Conservation (phyloP, 768 basidiomycete species). For the Termitomyces sp. region DNA sequence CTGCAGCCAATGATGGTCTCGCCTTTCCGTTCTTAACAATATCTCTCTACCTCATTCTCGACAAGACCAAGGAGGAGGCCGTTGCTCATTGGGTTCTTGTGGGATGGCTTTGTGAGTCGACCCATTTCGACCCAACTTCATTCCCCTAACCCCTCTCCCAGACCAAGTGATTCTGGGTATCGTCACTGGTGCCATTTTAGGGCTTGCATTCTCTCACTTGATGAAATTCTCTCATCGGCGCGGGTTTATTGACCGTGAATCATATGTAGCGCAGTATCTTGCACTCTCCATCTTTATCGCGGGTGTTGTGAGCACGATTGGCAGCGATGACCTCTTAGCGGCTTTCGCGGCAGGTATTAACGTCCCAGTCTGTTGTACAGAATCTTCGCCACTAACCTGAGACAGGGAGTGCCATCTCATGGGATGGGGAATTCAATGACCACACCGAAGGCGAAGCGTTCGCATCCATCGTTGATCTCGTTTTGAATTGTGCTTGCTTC, state of each 20-base stretch:
- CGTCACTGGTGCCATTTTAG: slow-evolving; percentile 57
- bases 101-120: slow-evolving; percentile 68
- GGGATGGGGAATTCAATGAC: slow-evolving; percentile 82
- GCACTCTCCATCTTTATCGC: slow-evolving; percentile 69
- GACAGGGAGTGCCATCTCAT: slow-evolving; percentile 59
- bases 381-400: slow-evolving; percentile 6
- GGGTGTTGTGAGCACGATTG: slow-evolving; percentile 77
- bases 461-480: slow-evolving; percentile 85
- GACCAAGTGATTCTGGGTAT: slow-evolving; percentile 83
- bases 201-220: slow-evolving; percentile 62
- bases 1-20: slow-evolving; percentile 93
- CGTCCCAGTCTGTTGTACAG: not conserved
- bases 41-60: slow-evolving; percentile 80
- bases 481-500: slow-evolving; percentile 79
- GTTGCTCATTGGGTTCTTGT: slow-evolving; percentile 84
- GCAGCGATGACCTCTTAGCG: slow-evolving; percentile 86
- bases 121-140: not conserved
- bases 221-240: slow-evolving; percentile 67
- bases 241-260: slow-evolving; percentile 74
- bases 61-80: slow-evolving; percentile 56
- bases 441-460: slow-evolving; percentile 86
- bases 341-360: slow-evolving; percentile 73
- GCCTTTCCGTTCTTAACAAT: slow-evolving; percentile 91
- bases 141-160: slow-evolving; percentile 18
- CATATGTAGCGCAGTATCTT: slow-evolving; percentile 83